Percentiles rank a stretch among this genome's conserved stretches.
Conservation (phyloP, 2,329 filamentous ascomycete species). For the Penicillium sp. region DNA sequence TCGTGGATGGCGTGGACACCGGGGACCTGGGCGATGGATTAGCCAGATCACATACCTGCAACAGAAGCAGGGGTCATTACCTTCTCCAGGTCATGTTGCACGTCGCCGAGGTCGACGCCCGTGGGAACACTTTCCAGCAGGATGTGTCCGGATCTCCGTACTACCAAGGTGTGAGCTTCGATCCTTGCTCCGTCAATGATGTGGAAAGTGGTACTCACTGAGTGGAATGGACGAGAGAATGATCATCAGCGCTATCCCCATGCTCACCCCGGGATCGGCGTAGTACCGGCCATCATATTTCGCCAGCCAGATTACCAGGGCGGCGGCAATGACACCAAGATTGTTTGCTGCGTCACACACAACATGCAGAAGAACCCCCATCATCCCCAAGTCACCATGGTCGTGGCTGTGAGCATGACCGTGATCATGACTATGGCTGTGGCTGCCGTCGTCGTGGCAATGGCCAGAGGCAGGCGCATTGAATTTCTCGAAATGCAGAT, state of each 20-base stretch:
- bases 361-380: conserved; percentile 69
- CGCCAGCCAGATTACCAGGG: conserved; percentile 66
- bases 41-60: conserved; percentile 4
- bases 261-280: conserved; percentile 66
- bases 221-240: conserved; percentile 61
- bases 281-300: conserved; percentile 61
- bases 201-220: conserved; percentile 20
- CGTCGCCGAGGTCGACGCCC: conserved; percentile 59
- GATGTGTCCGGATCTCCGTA: conserved; percentile 54
- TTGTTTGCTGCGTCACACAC: conserved; percentile 74
- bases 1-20: conserved; percentile 68
- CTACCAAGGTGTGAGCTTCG: conserved; percentile 15
- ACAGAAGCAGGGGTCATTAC: conserved; percentile 35
- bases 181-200: neutral
- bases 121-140: conserved; percentile 64
- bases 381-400: conserved; percentile 62
- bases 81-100: conserved; percentile 67
- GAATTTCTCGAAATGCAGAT: conserved; percentile 15
- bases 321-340: conserved; percentile 68
- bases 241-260: conserved; percentile 72
- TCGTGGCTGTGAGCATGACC: conserved; percentile 21
- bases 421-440: conserved; percentile 7
- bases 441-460: conserved; percentile 11
- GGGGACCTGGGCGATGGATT: conserved; percentile 52
- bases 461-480: conserved; percentile 5